phyloP scores from a whole-genome alignment of 2,329 filamentous ascomycete genomes.

The Fusarium mangiferae region DNA sequence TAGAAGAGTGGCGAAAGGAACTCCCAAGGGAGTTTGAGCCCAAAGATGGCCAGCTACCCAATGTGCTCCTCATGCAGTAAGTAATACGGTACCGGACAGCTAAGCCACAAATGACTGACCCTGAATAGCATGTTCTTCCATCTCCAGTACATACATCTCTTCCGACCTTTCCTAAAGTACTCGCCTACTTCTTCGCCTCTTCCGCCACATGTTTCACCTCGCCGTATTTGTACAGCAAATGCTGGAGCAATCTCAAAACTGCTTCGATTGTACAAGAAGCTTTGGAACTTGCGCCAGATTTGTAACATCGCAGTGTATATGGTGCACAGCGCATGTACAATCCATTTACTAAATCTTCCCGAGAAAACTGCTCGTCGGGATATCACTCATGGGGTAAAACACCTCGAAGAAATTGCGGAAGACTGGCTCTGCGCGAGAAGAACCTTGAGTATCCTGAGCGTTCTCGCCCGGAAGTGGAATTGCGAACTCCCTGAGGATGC shows the following conservation, averaged over 20 bases:
- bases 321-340: slow-evolving; percentile 91
- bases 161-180: slow-evolving; percentile 94
- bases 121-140: slow-evolving; percentile 91
- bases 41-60: slow-evolving; percentile 87
- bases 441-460: slow-evolving; percentile 84
- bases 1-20: slow-evolving; percentile 89
- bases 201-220: slow-evolving; percentile 86
- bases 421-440: slow-evolving; percentile 91
- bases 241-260: slow-evolving; percentile 91
- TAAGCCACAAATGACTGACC: slow-evolving; percentile 8
- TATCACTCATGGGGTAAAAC: slow-evolving; percentile 88
- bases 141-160: slow-evolving; percentile 93
- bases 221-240: slow-evolving; percentile 90
- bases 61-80: slow-evolving; percentile 85
- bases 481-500: slow-evolving; percentile 89
- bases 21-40: slow-evolving; percentile 89
- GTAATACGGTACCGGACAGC: slow-evolving; percentile 50
- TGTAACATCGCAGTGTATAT: slow-evolving; percentile 98
- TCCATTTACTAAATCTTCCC: slow-evolving; percentile 91
- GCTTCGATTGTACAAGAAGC: slow-evolving; percentile 93
- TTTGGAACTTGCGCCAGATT: slow-evolving; percentile 90
- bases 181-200: slow-evolving; percentile 82
- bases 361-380: slow-evolving; percentile 92
- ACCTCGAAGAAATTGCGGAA: slow-evolving; percentile 94
- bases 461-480: slow-evolving; percentile 89